These are phyloP conservation scores for Suhomyces prunicola DNA, from an alignment of 805 yeast genomes.

Conservation along the genomic window DNA sequence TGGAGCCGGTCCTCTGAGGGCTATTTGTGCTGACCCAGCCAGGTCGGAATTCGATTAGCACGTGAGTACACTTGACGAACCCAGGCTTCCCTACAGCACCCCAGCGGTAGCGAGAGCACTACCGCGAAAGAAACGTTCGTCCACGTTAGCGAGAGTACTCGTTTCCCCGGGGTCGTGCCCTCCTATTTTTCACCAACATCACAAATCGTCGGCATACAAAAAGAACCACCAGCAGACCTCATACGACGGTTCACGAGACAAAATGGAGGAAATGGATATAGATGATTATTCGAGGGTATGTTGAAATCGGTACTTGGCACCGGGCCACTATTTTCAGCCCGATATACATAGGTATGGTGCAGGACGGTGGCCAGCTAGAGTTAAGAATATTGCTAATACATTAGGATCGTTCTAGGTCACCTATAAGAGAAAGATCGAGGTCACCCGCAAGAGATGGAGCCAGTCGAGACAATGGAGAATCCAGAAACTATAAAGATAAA, in stretches of 20 bases:
- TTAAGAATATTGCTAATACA: slow-evolving; percentile 6
- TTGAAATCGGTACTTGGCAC: slow-evolving; percentile 10
- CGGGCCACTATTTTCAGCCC: background rate
- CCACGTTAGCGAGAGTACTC: background rate
- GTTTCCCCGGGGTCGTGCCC: background rate
- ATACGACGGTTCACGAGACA: slow-evolving; percentile 3
- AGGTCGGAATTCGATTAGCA: background rate
- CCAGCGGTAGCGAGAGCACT: background rate
- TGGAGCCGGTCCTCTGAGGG: background rate
- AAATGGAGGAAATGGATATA: slow-evolving; percentile 61
- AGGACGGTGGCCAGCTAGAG: background rate
- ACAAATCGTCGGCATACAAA: background rate
- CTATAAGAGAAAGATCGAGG: slow-evolving; percentile 28
- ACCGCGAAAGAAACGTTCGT: background rate
- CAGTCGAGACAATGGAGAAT: slow-evolving; percentile 3
- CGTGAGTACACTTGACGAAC: background rate
- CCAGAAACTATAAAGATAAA: background rate
- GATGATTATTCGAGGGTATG: slow-evolving; percentile 63
- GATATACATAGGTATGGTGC: background rate
- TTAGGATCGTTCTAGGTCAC: slow-evolving; percentile 28
- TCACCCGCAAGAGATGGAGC: slow-evolving; percentile 32
- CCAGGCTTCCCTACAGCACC: background rate
- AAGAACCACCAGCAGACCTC: background rate
- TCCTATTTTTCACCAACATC: background rate
- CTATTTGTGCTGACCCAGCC: background rate